Conservation (phyloP, 768 basidiomycete genomes). For the Harrya chromipes region DNA sequence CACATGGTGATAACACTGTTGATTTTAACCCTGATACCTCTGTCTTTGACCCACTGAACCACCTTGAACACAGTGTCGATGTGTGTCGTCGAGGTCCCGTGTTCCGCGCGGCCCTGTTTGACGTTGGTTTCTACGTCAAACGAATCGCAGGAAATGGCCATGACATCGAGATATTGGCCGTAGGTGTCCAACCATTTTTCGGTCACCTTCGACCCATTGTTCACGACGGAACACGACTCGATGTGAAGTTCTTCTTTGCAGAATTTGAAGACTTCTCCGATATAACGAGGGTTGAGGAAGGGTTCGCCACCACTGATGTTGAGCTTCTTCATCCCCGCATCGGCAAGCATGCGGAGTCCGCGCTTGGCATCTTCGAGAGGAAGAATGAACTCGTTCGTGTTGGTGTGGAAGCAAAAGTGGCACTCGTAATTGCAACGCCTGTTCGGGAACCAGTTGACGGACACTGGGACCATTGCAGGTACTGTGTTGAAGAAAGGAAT, state of each 20-base stretch:
- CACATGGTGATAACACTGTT: slow-evolving; percentile 35
- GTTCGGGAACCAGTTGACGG: slow-evolving; percentile 29
- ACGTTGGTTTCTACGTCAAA: slow-evolving; percentile 37
- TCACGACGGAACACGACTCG: slow-evolving; percentile 36
- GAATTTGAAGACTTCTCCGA: slow-evolving; percentile 37
- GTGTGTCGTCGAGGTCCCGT: slow-evolving; percentile 31
- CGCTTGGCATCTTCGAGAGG: slow-evolving; percentile 35
- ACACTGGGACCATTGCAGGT: slow-evolving; percentile 17
- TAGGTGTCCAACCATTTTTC: slow-evolving; percentile 40
- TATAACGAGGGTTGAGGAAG: slow-evolving; percentile 36
- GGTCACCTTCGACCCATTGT: slow-evolving; percentile 40
- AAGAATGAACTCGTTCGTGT: slow-evolving; percentile 33
- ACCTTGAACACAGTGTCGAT: slow-evolving; percentile 35
- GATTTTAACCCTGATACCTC: slow-evolving; percentile 38
- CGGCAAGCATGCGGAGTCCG: slow-evolving; percentile 30
- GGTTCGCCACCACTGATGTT: slow-evolving; percentile 39
- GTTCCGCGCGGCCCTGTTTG: slow-evolving; percentile 32
- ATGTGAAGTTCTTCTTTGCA: slow-evolving; percentile 37
- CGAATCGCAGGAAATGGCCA: slow-evolving; percentile 42
- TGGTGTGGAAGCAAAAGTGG: slow-evolving; percentile 42
- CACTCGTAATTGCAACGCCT: slow-evolving; percentile 36
- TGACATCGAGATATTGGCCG: slow-evolving; percentile 38
- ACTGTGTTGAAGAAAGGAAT: slow-evolving; percentile 14
- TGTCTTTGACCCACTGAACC: slow-evolving; percentile 32
- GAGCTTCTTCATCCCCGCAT: slow-evolving; percentile 36